Conservation (phyloP, 495 filamentous ascomycete genomes). For the Aspergillus cavernicola region DNA sequence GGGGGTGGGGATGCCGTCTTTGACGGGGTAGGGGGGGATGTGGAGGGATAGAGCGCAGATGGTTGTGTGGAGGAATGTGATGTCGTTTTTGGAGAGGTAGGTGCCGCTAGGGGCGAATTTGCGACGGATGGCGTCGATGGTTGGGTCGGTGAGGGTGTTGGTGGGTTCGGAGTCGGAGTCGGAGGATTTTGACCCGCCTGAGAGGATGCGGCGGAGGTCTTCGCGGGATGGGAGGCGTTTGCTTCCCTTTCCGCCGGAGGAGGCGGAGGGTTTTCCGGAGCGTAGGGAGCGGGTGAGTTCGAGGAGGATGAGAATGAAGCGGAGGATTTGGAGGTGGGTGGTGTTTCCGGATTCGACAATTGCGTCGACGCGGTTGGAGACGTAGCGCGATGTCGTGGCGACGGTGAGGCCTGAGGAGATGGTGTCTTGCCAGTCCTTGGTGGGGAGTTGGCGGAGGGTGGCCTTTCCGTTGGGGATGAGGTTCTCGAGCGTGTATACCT, state of each 20-base stretch:
- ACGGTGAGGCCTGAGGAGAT: constrained; percentile 55
- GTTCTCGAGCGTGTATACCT: constrained; percentile 72
- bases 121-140: constrained; percentile 64
- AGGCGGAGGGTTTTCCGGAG: constrained; percentile 19
- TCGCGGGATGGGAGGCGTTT: constrained; percentile 40
- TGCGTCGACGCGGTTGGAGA: constrained; percentile 56
- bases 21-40: constrained; percentile 38
- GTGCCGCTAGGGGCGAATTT: constrained; percentile 62
- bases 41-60: constrained; percentile 62
- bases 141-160: constrained; percentile 49
- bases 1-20: constrained; percentile 43
- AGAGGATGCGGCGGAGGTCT: constrained; percentile 40
- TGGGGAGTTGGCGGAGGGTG: constrained; percentile 55
- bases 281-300: constrained; percentile 56
- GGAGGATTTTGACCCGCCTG: constrained; percentile 22
- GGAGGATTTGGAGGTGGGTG: constrained; percentile 53
- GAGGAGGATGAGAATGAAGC: constrained; percentile 58
- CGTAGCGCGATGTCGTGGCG: constrained; percentile 59
- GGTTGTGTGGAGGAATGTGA: constrained; percentile 63
- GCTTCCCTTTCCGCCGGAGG: constrained; percentile 30
- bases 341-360: constrained; percentile 54
- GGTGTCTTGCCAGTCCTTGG: constrained; percentile 72
- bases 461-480: constrained; percentile 54
- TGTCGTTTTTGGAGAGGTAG: constrained; percentile 57
- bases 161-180: constrained; percentile 15